Conservation (phyloP, 148 eudicot species). For the Rhododendron vialii region DNA sequence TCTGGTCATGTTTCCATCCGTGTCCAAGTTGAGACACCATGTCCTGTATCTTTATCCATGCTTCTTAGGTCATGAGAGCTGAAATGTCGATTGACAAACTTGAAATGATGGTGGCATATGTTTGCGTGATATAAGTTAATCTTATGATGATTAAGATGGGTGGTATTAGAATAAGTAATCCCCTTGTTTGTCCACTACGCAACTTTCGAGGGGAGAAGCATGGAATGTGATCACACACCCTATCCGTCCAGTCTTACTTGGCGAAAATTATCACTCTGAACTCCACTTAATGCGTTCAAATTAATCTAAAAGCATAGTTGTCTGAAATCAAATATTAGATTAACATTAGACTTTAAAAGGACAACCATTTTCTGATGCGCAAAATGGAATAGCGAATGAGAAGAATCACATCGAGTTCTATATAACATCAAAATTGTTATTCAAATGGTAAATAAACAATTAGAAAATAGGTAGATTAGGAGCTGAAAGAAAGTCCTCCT, state of each 20-base stretch:
- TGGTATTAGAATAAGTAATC: background rate
- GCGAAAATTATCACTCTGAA: background rate
- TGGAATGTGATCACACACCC: background rate
- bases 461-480: background rate
- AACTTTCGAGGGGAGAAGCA: background rate
- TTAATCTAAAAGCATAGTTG: background rate
- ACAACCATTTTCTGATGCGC: background rate
- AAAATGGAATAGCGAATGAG: background rate
- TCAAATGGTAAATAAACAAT: background rate
- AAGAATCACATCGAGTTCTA: background rate
- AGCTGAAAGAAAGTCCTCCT: background rate
- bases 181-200: background rate
- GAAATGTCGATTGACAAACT: background rate
- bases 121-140: background rate
- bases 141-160: background rate
- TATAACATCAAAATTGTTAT: background rate
- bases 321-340: background rate
- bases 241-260: background rate
- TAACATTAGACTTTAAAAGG: background rate
- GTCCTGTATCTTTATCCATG: too few relatives aligned
- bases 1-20: too few relatives aligned
- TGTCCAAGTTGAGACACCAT: too few relatives aligned
- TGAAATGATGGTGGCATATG: background rate
- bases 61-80: background rate
- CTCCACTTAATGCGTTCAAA: background rate